These are phyloP conservation scores for Schwanniomyces pseudopolymorphus DNA, from an alignment of 805 yeast genomes.

Conservation along the genomic window DNA sequence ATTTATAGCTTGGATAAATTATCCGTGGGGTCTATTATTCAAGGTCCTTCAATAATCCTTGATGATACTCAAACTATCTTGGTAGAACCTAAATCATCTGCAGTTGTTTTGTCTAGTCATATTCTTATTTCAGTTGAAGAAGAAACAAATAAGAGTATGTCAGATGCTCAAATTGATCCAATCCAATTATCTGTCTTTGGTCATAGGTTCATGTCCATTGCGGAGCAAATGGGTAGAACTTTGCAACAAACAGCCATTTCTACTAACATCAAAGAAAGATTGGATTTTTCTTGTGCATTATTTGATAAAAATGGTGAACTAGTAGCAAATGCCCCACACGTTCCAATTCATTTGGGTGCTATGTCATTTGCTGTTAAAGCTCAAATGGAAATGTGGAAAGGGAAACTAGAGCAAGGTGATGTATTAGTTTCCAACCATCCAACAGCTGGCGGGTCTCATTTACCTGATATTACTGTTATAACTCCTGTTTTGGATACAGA, in stretches of 20 bases:
- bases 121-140: slow-evolving; percentile 30
- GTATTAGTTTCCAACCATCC: slow-evolving; percentile 43
- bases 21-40: slow-evolving; percentile 17
- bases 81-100: slow-evolving; percentile 33
- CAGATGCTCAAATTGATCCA: slow-evolving; percentile 31
- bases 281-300: slow-evolving; percentile 47
- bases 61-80: slow-evolving; percentile 29
- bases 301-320: slow-evolving; percentile 43
- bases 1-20: slow-evolving; percentile 23
- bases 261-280: slow-evolving; percentile 44
- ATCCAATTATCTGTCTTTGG: slow-evolving; percentile 42
- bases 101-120: slow-evolving; percentile 27
- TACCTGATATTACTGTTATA: slow-evolving; percentile 70
- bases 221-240: slow-evolving; percentile 46
- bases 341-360: slow-evolving; percentile 47
- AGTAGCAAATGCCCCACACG: slow-evolving; percentile 48
- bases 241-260: slow-evolving; percentile 46
- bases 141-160: slow-evolving; percentile 19
- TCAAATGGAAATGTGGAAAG: slow-evolving; percentile 40
- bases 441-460: slow-evolving; percentile 34
- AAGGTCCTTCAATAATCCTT: slow-evolving; percentile 26
- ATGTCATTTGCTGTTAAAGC: slow-evolving; percentile 49
- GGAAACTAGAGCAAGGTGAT: slow-evolving; percentile 40
- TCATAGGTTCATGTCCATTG: slow-evolving; percentile 40
- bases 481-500: slow-evolving; percentile 63